A percentile compares a stretch with the other conserved stretches of the same genome.
phyloP scores from a whole-genome alignment of 495 filamentous ascomycete genomes.

The Aspergillus incahuasiensis region DNA sequence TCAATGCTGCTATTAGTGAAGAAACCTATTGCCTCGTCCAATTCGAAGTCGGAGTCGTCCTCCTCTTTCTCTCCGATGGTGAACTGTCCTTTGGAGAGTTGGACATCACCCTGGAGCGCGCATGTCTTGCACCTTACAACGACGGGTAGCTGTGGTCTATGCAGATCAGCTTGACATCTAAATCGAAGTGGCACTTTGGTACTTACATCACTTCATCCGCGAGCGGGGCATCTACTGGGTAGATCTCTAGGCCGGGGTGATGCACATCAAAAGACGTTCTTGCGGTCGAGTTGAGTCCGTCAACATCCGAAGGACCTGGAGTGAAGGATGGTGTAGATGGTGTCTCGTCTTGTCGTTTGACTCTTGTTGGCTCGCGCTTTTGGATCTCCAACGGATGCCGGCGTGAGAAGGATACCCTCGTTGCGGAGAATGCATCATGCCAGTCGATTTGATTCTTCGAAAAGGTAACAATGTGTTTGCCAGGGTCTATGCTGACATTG shows the following conservation, averaged over 20 bases:
- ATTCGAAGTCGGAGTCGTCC: neutral
- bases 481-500: neutral
- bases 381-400: neutral
- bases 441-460: neutral
- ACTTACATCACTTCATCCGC: constrained; percentile 4
- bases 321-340: neutral
- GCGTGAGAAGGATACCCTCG: constrained; percentile 6
- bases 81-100: constrained; percentile 23
- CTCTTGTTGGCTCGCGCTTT: neutral
- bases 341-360: neutral
- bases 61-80: constrained; percentile 4
- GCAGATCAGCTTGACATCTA: neutral
- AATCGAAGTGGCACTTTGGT: neutral
- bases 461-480: neutral
- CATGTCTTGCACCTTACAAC: constrained; percentile 29
- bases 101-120: constrained; percentile 21
- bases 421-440: constrained; percentile 10
- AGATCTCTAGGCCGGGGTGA: neutral
- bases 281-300: neutral
- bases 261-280: neutral
- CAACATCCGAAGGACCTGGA: neutral
- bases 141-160: neutral
- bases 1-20: constrained; percentile 23
- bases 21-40: constrained; percentile 15
- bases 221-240: neutral